These are phyloP conservation scores for Erythrobasidium hasegawianum DNA, from an alignment of 1,284 basidiomycete species.

Conservation along the genomic window DNA sequence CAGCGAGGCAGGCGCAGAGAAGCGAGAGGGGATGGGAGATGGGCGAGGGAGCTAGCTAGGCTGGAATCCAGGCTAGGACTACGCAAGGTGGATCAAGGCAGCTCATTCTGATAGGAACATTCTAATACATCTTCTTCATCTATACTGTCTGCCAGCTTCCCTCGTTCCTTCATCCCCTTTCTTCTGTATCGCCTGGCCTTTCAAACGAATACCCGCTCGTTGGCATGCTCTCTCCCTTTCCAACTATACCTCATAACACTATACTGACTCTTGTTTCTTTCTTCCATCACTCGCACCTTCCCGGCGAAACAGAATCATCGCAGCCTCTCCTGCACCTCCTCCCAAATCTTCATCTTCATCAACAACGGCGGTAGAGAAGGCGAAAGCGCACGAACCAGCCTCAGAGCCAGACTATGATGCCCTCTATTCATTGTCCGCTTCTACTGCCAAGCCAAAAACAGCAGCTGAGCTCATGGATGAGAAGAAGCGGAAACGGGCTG, in stretches of 20 bases:
- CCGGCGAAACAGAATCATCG: background rate
- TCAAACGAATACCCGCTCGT: background rate
- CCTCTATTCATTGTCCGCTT: background rate
- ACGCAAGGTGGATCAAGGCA: too few relatives aligned
- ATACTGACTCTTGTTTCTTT: slow-evolving; percentile 1
- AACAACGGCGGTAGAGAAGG: too few relatives aligned
- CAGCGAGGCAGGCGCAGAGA: too few relatives aligned
- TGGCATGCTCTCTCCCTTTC: background rate
- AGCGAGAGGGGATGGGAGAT: background rate
- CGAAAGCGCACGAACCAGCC: background rate
- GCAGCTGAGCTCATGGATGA: slow-evolving; percentile 68
- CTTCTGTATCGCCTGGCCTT: background rate
- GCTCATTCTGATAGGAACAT: too few relatives aligned
- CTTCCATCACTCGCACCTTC: slow-evolving; percentile 1
- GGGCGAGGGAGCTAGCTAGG: background rate
- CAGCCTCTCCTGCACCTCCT: background rate
- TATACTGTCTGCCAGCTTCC: background rate
- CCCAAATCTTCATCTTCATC: too few relatives aligned
- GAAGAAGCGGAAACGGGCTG: slow-evolving; percentile 72
- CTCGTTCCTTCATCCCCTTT: background rate
- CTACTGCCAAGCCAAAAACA: slow-evolving; percentile 6
- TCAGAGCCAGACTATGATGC: slow-evolving; percentile 15
- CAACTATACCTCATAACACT: background rate
- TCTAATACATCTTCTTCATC: too few relatives aligned
- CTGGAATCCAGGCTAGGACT: too few relatives aligned